A percentile compares a stretch with the other conserved stretches of the same genome.
Conservation (phyloP, 176 grass and related monocot species). For the Elaeis guineensis region DNA sequence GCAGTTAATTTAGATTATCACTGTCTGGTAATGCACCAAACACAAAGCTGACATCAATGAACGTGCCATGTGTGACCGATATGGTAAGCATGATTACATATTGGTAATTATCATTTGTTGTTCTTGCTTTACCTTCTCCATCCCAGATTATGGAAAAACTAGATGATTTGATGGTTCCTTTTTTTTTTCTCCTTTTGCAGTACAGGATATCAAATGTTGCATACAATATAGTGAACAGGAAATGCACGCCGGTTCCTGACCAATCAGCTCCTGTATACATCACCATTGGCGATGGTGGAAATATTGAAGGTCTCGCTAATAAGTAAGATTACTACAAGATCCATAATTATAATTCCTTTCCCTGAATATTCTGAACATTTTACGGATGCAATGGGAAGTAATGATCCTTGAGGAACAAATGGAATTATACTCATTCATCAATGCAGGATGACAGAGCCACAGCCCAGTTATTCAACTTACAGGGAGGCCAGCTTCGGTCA, state of each 20-base stretch:
- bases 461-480: conserved; percentile 68
- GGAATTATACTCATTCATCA: not conserved
- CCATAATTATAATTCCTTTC: too few species aligned
- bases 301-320: conserved; percentile 46
- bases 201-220: conserved; percentile 52
- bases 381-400: too few species aligned
- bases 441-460: conserved; percentile 42
- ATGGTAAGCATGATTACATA: too few species aligned
- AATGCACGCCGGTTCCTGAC: conserved; percentile 21
- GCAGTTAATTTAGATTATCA: too few species aligned
- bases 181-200: conserved; percentile 21
- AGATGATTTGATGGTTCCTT: not conserved
- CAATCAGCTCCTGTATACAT: conserved; percentile 45
- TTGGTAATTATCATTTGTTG: too few species aligned
- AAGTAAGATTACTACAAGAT: conserved; percentile 21
- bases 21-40: too few species aligned
- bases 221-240: conserved; percentile 45
- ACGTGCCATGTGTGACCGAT: too few species aligned
- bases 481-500: conserved; percentile 74
- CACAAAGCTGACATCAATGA: too few species aligned
- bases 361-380: too few species aligned
- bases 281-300: conserved; percentile 66
- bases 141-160: too few species aligned
- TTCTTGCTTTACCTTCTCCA: too few species aligned
- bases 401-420: too few species aligned